A percentile compares a stretch with the other conserved stretches of the same genome.
These are phyloP conservation scores for Globisporangium iwayamae DNA, from an alignment of 352 stramenopile species.

Conservation along the genomic window DNA sequence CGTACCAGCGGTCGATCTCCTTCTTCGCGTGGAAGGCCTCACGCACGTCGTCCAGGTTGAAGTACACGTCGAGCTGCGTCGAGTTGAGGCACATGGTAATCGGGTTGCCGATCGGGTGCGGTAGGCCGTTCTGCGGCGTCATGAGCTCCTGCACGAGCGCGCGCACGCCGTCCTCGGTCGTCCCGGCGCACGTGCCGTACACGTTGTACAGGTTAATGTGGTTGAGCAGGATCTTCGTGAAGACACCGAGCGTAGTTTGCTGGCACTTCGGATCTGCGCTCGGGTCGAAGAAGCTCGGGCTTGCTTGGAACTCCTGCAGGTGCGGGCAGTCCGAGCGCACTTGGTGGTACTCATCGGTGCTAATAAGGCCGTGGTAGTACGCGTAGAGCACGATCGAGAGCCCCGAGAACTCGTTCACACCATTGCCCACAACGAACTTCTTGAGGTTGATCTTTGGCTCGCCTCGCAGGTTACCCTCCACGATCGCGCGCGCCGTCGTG, in stretches of 20 bases:
- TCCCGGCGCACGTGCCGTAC: slow-evolving; percentile 50
- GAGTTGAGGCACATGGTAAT: slow-evolving; percentile 66
- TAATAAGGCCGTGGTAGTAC: slow-evolving; percentile 51
- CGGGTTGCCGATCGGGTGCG: slow-evolving; percentile 69
- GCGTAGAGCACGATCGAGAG: slow-evolving; percentile 39
- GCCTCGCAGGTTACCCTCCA: slow-evolving; percentile 31
- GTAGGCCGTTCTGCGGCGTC: slow-evolving; percentile 32
- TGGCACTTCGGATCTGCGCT: slow-evolving; percentile 24
- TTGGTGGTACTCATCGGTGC: slow-evolving; percentile 32
- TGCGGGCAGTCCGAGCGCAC: slow-evolving; percentile 29
- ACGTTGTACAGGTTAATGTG: slow-evolving; percentile 72
- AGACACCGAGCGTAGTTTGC: slow-evolving; percentile 23
- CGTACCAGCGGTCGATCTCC: slow-evolving; percentile 37
- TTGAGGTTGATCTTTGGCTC: slow-evolving; percentile 39
- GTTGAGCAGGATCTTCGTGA: slow-evolving; percentile 32
- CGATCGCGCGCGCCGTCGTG: slow-evolving; percentile 45
- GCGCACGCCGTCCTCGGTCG: slow-evolving; percentile 40
- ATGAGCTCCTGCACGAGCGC: slow-evolving; percentile 42
- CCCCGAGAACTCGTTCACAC: slow-evolving; percentile 31
- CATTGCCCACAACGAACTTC: slow-evolving; percentile 74
- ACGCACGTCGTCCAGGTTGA: slow-evolving; percentile 64
- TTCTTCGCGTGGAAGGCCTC: slow-evolving; percentile 73
- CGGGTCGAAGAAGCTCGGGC: slow-evolving; percentile 15
- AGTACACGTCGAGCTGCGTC: slow-evolving; percentile 58
- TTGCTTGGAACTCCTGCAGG: slow-evolving; percentile 24